Conservation (phyloP, 352 stramenopile genomes). For the Pythium vanterpoolii region DNA sequence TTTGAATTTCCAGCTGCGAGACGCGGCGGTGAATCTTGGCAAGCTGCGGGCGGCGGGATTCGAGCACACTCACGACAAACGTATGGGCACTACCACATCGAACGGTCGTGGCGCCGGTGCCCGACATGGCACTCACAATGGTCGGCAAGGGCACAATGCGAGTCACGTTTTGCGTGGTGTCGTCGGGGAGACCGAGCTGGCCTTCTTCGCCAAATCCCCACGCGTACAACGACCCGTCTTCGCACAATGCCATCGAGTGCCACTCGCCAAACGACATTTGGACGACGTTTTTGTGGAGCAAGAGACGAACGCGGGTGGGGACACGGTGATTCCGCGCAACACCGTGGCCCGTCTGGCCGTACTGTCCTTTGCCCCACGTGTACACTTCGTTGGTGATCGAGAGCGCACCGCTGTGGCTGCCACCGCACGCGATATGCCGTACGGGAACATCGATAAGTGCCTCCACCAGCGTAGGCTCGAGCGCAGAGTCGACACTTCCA, state of each 20-base stretch:
- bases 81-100: slow-evolving; percentile 56
- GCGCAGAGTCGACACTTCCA: slow-evolving; percentile 36
- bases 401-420: slow-evolving; percentile 54
- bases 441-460: slow-evolving; percentile 33
- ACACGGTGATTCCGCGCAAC: slow-evolving; percentile 32
- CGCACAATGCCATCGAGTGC: slow-evolving; percentile 67
- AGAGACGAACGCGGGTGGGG: slow-evolving; percentile 41
- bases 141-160: slow-evolving; percentile 43
- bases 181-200: slow-evolving; percentile 47
- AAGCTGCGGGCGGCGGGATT: slow-evolving; percentile 43
- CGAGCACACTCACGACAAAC: slow-evolving; percentile 63
- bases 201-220: slow-evolving; percentile 79
- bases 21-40: slow-evolving; percentile 36
- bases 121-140: slow-evolving; percentile 43
- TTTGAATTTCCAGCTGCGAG: slow-evolving; percentile 32
- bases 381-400: slow-evolving; percentile 43
- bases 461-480: slow-evolving; percentile 36
- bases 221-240: slow-evolving; percentile 45
- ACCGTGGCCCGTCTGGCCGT: slow-evolving; percentile 56
- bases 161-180: slow-evolving; percentile 31
- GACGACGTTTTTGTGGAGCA: slow-evolving; percentile 38
- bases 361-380: slow-evolving; percentile 52
- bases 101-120: slow-evolving; percentile 53
- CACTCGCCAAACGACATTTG: slow-evolving; percentile 64
- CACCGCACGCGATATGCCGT: slow-evolving; percentile 44